phyloP scores from a whole-genome alignment of 495 filamentous ascomycete genomes.

The Letharia columbiana region DNA sequence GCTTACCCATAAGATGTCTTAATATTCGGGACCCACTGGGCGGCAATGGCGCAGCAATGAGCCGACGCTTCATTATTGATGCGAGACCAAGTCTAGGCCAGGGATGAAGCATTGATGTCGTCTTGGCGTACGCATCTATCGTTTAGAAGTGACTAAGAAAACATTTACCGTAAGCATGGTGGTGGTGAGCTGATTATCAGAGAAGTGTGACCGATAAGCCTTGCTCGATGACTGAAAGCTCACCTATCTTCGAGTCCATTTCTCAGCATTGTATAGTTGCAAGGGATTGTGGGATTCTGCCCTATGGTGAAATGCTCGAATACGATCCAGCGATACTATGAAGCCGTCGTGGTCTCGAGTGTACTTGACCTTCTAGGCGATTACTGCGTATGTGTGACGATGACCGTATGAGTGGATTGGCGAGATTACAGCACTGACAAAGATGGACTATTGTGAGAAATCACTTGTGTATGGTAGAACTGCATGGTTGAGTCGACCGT shows the following conservation, averaged over 20 bases:
- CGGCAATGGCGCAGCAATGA: not conserved
- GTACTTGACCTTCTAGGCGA: conserved; percentile 10
- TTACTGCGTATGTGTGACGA: conserved; percentile 8
- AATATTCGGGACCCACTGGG: not conserved
- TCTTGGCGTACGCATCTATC: not conserved
- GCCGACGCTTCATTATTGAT: not conserved
- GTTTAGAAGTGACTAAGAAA: not conserved
- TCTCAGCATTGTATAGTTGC: not conserved
- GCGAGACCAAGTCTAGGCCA: not conserved
- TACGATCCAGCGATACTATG: not conserved
- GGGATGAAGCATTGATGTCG: not conserved
- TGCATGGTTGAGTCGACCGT: conserved; percentile 14
- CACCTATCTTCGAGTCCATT: conserved; percentile 6
- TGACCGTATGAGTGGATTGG: conserved; percentile 5
- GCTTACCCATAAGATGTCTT: not conserved
- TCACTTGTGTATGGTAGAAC: conserved; percentile 1
- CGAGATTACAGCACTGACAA: conserved; percentile 14
- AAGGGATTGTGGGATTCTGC: not conserved
- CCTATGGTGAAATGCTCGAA: not conserved
- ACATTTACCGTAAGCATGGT: not conserved
- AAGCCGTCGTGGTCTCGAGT: conserved; percentile 1
- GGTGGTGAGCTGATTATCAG: not conserved
- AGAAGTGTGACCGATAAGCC: not conserved
- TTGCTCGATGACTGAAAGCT: conserved; percentile 9
- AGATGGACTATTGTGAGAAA: conserved; percentile 1